These are phyloP conservation scores for Lactarius trivialis DNA, from an alignment of 768 basidiomycete species.

Conservation along the genomic window DNA sequence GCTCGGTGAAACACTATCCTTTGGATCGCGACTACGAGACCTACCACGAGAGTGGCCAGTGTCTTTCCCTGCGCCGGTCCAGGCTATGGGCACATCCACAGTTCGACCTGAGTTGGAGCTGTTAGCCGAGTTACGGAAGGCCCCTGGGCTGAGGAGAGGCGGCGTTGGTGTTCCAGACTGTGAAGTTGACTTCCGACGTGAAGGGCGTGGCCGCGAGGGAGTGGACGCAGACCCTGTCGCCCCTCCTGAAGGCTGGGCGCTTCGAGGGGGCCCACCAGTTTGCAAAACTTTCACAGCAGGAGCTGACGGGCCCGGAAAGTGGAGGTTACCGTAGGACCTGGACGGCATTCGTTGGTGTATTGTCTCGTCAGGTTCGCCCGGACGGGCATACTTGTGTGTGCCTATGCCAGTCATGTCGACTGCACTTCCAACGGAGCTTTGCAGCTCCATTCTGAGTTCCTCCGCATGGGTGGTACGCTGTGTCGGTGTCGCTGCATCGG, in stretches of 20 bases:
- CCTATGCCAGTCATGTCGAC: conserved; percentile 67
- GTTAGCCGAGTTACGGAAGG: conserved; percentile 63
- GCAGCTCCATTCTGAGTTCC: conserved; percentile 33
- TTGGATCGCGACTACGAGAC: background rate
- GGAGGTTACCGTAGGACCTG: conserved; percentile 5
- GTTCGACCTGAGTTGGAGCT: conserved; percentile 42
- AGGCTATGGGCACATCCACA: conserved; percentile 51
- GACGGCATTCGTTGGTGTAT: conserved; percentile 21
- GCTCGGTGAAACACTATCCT: conserved; percentile 17
- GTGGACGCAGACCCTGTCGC: background rate
- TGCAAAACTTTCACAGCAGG: conserved; percentile 5
- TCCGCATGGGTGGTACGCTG: conserved; percentile 3
- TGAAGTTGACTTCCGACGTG: conserved; percentile 22
- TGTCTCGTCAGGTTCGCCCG: conserved; percentile 24
- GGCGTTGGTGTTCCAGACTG: conserved; percentile 29
- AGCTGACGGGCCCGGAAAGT: conserved; percentile 15
- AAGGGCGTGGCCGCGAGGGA: conserved; percentile 1
- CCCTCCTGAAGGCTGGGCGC: background rate
- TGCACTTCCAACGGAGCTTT: conserved; percentile 46
- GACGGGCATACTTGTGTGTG: conserved; percentile 26
- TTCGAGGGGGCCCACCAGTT: background rate
- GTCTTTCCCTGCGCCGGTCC: conserved; percentile 46
- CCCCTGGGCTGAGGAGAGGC: conserved; percentile 48
- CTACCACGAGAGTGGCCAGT: conserved; percentile 6
- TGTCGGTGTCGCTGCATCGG: conserved; percentile 1